Evolutionary conservation across 1,139 yeast species (phyloP).

Genomic region (Taphrina communis): DNA sequence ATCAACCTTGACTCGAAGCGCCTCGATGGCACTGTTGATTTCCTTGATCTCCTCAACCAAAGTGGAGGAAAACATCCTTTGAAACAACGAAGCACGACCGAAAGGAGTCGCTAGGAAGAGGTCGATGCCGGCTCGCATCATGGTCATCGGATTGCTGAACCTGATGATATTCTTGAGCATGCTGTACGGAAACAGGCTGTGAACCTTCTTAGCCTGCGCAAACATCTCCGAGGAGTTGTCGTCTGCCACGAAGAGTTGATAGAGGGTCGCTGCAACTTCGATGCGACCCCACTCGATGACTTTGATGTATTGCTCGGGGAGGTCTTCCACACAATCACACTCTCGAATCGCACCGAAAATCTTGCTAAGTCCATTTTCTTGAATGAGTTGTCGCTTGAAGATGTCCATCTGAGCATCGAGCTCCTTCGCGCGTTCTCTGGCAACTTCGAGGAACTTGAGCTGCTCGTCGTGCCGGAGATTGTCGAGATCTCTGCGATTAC

Average conservation of each 20-base stretch:
- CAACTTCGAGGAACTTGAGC: constrained; percentile 71
- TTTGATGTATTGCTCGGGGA: constrained; percentile 69
- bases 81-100: constrained; percentile 71
- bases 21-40: constrained; percentile 63
- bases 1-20: constrained; percentile 55
- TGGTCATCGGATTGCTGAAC: constrained; percentile 83
- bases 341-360: constrained; percentile 70
- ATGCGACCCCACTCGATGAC: constrained; percentile 82
- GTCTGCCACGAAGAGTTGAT: constrained; percentile 76
- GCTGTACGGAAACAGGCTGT: constrained; percentile 75
- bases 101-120: constrained; percentile 79
- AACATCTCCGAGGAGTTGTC: constrained; percentile 79
- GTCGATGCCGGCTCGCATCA: constrained; percentile 77
- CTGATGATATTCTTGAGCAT: constrained; percentile 74
- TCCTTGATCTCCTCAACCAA: constrained; percentile 78
- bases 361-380: constrained; percentile 58
- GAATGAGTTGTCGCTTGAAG: constrained; percentile 60
- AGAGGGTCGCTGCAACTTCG: constrained; percentile 81
- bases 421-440: constrained; percentile 58
- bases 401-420: constrained; percentile 61
- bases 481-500: constrained; percentile 66
- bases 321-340: constrained; percentile 61
- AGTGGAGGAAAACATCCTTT: constrained; percentile 72
- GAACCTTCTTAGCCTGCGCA: constrained; percentile 70
- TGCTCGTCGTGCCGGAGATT: constrained; percentile 67